phyloP scores from a whole-genome alignment of 2,329 filamentous ascomycete genomes.

The Diaporthe citriasiana region DNA sequence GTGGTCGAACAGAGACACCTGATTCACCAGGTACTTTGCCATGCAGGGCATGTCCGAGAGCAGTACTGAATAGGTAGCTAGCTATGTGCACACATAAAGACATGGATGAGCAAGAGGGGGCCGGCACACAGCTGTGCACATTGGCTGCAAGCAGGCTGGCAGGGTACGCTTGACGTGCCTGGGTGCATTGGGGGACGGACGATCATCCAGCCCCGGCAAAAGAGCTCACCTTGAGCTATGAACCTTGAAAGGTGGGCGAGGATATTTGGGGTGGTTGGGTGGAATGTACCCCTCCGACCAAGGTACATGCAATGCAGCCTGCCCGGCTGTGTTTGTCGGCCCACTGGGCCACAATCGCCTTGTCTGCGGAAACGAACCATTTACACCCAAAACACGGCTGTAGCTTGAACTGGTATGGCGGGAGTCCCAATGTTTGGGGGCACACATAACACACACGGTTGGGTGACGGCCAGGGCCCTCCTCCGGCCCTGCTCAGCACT shows the following conservation, averaged over 20 bases:
- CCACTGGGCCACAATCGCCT: conserved; percentile 10
- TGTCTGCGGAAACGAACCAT: conserved; percentile 19
- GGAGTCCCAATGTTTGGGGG: conserved; percentile 6
- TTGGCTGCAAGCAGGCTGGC: conserved; percentile 2
- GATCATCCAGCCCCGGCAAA: conserved; percentile 27
- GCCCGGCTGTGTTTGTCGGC: conserved; percentile 2
- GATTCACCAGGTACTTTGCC: conserved; percentile 32
- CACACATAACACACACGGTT: background rate
- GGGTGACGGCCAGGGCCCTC: background rate
- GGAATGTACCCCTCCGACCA: conserved; percentile 13
- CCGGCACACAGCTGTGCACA: conserved; percentile 15
- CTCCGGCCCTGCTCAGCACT: background rate
- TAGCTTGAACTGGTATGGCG: conserved; percentile 16
- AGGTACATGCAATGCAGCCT: conserved; percentile 20
- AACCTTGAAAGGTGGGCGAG: conserved; percentile 29
- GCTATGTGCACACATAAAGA: conserved; percentile 1
- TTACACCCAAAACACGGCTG: background rate
- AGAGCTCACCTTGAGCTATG: conserved; percentile 32
- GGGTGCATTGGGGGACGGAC: conserved; percentile 2
- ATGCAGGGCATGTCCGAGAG: conserved; percentile 30
- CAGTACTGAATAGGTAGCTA: background rate
- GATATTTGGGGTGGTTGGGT: conserved; percentile 30
- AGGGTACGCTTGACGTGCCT: conserved; percentile 23
- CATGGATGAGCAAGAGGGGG: conserved; percentile 7
- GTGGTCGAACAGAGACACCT: conserved; percentile 31